Conservation (phyloP, 306 rosid species). For the Canavalia gladiata region DNA sequence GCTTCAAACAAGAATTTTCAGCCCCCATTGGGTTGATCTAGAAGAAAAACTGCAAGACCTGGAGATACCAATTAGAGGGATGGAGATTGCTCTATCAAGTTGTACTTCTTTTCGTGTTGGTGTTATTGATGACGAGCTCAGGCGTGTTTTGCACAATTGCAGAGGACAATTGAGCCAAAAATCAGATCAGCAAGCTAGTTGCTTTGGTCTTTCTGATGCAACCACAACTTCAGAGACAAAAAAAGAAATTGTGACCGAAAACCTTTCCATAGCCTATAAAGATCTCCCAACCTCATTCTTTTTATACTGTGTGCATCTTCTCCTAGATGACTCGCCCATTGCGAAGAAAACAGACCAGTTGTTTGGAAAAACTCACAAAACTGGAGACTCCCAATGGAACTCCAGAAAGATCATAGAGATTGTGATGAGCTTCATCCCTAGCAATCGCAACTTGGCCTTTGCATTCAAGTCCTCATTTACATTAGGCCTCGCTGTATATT, state of each 20-base stretch:
- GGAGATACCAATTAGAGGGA: constrained; percentile 70
- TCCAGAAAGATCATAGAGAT: constrained; percentile 39
- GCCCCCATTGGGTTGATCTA: constrained; percentile 42
- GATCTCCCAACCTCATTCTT: constrained; percentile 70
- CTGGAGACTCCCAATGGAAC: constrained; percentile 23
- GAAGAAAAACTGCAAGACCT: constrained; percentile 57
- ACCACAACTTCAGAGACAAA: constrained; percentile 52
- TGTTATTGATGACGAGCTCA: constrained; percentile 61
- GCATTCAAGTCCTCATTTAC: constrained; percentile 79
- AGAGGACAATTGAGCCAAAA: constrained; percentile 52
- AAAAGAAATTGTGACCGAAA: constrained; percentile 46
- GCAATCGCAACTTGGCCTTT: constrained; percentile 56
- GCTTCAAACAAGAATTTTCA: constrained; percentile 49
- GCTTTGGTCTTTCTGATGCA: constrained; percentile 54
- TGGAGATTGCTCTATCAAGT: constrained; percentile 71
- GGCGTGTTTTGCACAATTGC: constrained; percentile 48
- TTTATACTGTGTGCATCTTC: constrained; percentile 67
- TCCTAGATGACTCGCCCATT: constrained; percentile 52
- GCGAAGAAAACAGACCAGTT: constrained; percentile 32
- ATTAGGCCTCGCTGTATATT: constrained; percentile 71
- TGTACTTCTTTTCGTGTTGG: constrained; percentile 54
- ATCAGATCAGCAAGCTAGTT: constrained; percentile 55
- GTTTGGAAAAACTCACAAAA: constrained; percentile 26
- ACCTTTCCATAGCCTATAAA: constrained; percentile 45
- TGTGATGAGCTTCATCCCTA: constrained; percentile 51